Evolutionary conservation across 345 rosid species (phyloP).

Genomic region (Trapa incisa): DNA sequence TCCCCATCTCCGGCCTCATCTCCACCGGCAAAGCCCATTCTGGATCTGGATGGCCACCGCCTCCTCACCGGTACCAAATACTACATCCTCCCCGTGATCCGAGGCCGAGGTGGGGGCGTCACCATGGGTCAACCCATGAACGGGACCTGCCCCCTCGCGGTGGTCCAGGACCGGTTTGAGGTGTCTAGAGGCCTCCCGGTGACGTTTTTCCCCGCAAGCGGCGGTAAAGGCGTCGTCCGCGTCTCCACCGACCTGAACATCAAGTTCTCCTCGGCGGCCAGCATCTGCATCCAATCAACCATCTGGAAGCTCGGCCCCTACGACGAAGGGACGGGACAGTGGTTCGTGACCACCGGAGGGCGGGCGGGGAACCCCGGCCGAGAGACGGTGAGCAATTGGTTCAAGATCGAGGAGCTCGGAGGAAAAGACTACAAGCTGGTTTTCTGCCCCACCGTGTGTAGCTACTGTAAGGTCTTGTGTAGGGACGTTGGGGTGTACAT

Average conservation of each 20-base stretch:
- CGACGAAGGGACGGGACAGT: constrained; percentile 28
- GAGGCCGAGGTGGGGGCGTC: constrained; percentile 27
- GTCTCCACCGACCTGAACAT: constrained; percentile 32
- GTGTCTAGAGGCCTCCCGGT: constrained; percentile 19
- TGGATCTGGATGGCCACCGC: constrained; percentile 14
- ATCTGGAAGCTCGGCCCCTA: constrained; percentile 30
- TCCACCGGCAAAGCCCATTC: constrained; percentile 13
- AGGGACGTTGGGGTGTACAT: constrained; percentile 42
- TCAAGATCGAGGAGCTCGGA: constrained; percentile 40
- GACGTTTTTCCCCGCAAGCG: constrained; percentile 18
- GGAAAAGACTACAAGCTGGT: constrained; percentile 38
- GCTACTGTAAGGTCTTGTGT: constrained; percentile 36
- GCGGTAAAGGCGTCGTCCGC: constrained; percentile 13
- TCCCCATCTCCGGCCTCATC: constrained; percentile 12
- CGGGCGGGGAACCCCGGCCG: constrained; percentile 46
- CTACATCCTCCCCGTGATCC: constrained; percentile 20
- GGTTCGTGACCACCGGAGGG: constrained; percentile 41
- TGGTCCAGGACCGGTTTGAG: constrained; percentile 18
- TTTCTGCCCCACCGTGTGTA: constrained; percentile 56
- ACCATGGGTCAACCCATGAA: constrained; percentile 14
- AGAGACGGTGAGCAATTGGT: constrained; percentile 38
- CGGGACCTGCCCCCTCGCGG: constrained; percentile 21
- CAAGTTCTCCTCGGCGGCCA: constrained; percentile 29
- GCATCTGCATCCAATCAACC: constrained; percentile 38
- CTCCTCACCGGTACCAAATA: constrained; percentile 16